Conservation (phyloP, 768 basidiomycete genomes). For the Pisolithus orientalis region DNA sequence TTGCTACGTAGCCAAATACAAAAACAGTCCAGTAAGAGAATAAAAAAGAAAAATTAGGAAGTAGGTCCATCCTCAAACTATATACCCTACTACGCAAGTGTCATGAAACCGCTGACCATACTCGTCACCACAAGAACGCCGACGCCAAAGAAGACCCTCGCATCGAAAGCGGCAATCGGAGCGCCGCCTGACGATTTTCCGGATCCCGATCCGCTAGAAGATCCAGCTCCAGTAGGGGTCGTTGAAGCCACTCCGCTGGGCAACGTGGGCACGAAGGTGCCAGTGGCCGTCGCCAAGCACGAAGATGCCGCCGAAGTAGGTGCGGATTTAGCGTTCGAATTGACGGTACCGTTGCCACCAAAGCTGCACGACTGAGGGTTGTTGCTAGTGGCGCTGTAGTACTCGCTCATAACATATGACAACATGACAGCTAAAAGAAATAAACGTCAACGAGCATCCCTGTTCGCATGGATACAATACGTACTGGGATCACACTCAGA, state of each 20-base stretch:
- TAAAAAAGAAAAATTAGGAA: neutral
- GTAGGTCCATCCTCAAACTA: slow-evolving; percentile 5
- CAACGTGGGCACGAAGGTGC: slow-evolving; percentile 57
- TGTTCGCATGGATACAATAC: slow-evolving; percentile 16
- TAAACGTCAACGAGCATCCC: slow-evolving; percentile 2
- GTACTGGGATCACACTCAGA: slow-evolving; percentile 77
- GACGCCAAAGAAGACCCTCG: slow-evolving; percentile 34
- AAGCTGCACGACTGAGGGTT: slow-evolving; percentile 69
- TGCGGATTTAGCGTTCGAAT: slow-evolving; percentile 46
- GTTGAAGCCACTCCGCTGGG: slow-evolving; percentile 27
- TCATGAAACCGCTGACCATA: slow-evolving; percentile 39
- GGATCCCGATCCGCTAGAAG: slow-evolving; percentile 9
- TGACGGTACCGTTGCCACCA: slow-evolving; percentile 77
- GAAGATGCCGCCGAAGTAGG: slow-evolving; percentile 55
- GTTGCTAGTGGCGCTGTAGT: slow-evolving; percentile 59
- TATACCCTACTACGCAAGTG: slow-evolving; percentile 23
- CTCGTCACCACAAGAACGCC: slow-evolving; percentile 29
- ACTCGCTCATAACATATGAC: slow-evolving; percentile 77
- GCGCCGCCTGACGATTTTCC: slow-evolving; percentile 20
- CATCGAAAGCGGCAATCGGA: slow-evolving; percentile 15
- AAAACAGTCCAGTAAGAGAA: neutral
- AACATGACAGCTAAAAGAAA: slow-evolving; percentile 57
- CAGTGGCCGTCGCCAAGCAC: slow-evolving; percentile 57
- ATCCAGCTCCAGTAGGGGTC: slow-evolving; percentile 11
- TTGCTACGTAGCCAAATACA: slow-evolving; percentile 4